phyloP scores from a whole-genome alignment of 192 early-diverging fungal species.

The Rhizoclosmatium sp. region DNA sequence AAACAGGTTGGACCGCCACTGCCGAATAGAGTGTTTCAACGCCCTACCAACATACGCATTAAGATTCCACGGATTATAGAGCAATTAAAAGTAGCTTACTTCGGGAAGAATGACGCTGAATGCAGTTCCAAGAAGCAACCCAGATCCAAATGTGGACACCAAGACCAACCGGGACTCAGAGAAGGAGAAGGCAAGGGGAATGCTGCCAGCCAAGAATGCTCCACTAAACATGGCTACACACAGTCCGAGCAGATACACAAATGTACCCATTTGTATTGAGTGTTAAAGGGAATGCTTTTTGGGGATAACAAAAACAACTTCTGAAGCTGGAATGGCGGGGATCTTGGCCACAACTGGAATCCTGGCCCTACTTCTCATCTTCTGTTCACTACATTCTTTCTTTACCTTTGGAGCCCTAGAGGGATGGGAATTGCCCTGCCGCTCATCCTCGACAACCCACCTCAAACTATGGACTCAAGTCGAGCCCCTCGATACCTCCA shows the following conservation, averaged over 20 bases:
- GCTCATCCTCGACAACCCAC: neutral
- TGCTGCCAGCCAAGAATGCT: conserved; percentile 84
- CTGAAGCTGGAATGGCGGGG: neutral
- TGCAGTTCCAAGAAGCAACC: conserved; percentile 90
- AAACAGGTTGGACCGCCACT: neutral
- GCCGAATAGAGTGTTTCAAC: conserved; percentile 81
- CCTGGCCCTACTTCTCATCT: neutral
- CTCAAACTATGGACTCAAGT: neutral
- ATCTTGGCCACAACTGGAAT: neutral
- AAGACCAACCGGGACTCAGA: conserved; percentile 75
- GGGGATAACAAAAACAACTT: neutral
- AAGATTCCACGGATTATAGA: neutral
- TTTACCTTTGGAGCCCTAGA: neutral
- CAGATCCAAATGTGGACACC: conserved; percentile 85
- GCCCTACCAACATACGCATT: conserved; percentile 60
- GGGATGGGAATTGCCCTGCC: neutral
- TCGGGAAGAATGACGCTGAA: conserved; percentile 92
- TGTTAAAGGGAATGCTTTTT: neutral
- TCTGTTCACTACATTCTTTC: neutral
- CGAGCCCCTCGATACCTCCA: neutral
- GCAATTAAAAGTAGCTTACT: neutral
- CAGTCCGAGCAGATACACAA: conserved; percentile 24
- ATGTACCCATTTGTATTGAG: conserved; percentile 1
- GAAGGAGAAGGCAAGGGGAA: conserved; percentile 84
- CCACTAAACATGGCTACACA: conserved; percentile 77